Base-by-base conservation (phyloP, 176 grass and related monocot species). In the Carex cristatella region DNA sequence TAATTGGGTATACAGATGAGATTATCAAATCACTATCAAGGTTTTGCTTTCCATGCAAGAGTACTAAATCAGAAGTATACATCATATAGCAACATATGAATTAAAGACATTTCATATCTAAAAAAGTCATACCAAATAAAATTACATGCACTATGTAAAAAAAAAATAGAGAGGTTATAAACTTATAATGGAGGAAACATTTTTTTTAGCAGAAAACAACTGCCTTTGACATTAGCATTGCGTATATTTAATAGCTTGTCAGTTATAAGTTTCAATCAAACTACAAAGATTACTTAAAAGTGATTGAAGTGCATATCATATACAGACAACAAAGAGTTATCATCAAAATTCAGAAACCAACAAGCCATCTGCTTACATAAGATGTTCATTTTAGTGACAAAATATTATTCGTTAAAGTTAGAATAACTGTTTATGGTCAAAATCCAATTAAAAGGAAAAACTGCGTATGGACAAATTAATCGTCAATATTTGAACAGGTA, bases 261-360 rank as follows among this genome's bases (percentile, higher is more conserved):
- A 5, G 23, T 33, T 14, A 2, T 14, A 31, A 55, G 11, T 78
- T 54, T 78, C 4, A 57, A 78, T 56, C 51, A 27, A 56, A 78
- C 73, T 32, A 56, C 4, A 55, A 49, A 54, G 2, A 57, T 57
- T 51, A 15, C 51, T 56, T 51, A 0, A 54, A 31, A 76, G 71
- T 54, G 46, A 76, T 76, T 54, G 71, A 76, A 23, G 71, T 76
- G 46, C 46, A 76, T 54, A 57, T 78, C 13, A 16, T 78, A 57
- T 55, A 33, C 51, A 57, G 10, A 78, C 74, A 77, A 77, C 16
- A 78, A 78, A 33, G 12, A 8, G 51, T 56, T 78, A 57, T 16
- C 51, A 57, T 78, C 28, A 57, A 57, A 16, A 78, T 49, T 78
- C 46, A 31, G 49, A 7, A 55, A 55, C 48, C 48, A 77, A 56